Evolutionary conservation across 768 basidiomycete species (phyloP), one percentile per base, ranked within the genome.

Genomic region (Phlegmacium glaucopus): DNA sequence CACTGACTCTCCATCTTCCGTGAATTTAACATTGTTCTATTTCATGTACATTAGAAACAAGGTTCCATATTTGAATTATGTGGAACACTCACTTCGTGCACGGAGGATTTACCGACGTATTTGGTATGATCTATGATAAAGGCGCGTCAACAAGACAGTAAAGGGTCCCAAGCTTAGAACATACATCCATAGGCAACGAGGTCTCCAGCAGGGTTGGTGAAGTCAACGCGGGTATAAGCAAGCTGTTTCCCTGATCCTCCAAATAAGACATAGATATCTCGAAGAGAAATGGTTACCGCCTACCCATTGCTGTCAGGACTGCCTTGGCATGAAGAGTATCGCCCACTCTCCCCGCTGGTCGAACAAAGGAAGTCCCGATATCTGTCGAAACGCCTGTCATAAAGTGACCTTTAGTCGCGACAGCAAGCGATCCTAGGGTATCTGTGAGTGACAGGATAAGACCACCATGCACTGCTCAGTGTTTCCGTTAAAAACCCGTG

Each of bases 331-430:
- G 74, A 11, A 93, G 61, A 10, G 75, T 65, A 50, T 91, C 87
- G 9, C 89, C 90, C 0, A 72, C 68, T 45, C 71, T 75, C n/a
- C 90, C 90, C 5, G 78, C 85, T 15, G 87, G 87, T 28, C 82
- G 80, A 48, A 91, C 79, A 52, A 91, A 92, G 1, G 86, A 86
- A 0, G 89, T 78, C 17, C 74, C 83, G 52, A 93, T 80, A 60
- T 92, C 90, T 3, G 88, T 89, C 2, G 87, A 90, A 9, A 92
- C 89, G 12, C 90, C 89, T 0, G 90, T 92, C 89, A 90, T 90
- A 58, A 70, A 93, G 8, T 90, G 83, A 3, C 90, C 90, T 52
- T 83, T 83, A 11, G 83, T 78, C 1, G 89, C 86, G 18, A 93
- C 79, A n/a, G 85, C 89, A 13, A 92, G 77, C 1, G 90, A 91